phyloP scores from a whole-genome alignment of 2,329 filamentous ascomycete species.

The Aspergillus transmontanensis region DNA sequence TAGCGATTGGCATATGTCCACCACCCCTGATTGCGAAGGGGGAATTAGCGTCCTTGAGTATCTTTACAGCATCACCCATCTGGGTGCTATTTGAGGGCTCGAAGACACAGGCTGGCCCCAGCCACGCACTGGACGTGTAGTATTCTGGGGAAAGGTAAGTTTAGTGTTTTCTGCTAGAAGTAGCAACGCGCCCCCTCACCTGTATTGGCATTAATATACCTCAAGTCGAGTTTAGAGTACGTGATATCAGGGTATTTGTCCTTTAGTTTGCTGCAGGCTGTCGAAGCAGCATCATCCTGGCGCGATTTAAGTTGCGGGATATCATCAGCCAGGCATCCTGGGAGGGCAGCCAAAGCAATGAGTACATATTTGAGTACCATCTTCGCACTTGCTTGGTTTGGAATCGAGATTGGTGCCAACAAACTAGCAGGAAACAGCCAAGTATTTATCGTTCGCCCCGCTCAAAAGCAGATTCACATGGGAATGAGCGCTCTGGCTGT shows the following conservation, averaged over 20 bases:
- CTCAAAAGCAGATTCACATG: neutral
- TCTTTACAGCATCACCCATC: neutral
- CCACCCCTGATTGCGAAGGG: neutral
- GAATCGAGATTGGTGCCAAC: neutral
- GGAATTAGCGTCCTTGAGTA: neutral
- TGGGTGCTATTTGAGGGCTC: neutral
- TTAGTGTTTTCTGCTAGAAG: no score
- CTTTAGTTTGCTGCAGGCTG: neutral
- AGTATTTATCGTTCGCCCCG: neutral
- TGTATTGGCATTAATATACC: constrained; percentile 1
- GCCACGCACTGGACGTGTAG: neutral
- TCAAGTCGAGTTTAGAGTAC: neutral
- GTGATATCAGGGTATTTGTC: neutral
- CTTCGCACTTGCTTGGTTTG: neutral
- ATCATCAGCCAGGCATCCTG: neutral
- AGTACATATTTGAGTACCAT: neutral
- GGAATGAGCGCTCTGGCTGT: neutral
- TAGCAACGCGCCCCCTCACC: neutral
- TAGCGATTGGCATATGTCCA: constrained; percentile 6
- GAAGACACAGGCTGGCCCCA: neutral
- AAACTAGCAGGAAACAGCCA: neutral
- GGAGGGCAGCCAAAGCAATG: neutral
- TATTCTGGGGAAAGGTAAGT: neutral
- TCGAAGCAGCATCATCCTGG: neutral
- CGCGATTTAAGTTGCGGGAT: neutral